Evolutionary conservation across 768 basidiomycete species (phyloP), one percentile per base, ranked within the genome.

Genomic region (Cyclocybe aegerita): DNA sequence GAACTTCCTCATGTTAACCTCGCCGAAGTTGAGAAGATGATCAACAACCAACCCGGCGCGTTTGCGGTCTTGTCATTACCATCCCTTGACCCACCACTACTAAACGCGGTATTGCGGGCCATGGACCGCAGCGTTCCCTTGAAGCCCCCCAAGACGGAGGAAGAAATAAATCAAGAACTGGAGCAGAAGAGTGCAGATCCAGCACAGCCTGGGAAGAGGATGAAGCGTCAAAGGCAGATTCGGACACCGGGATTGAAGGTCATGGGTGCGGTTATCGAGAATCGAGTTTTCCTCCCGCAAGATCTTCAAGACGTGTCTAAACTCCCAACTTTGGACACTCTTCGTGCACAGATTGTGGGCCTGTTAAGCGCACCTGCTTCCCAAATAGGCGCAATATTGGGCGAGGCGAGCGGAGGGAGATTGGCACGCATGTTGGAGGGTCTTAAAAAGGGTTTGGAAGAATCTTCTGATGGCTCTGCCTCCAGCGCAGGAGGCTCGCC

Each of bases 261-360:
- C 17, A 76, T 93, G 50, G 91, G 88, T 17, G 91, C 88, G 32
- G 64, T 97, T 46, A 76, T 95, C 53, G 93, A 95, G 61, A 85
- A 85, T 33, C 73, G 78, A 53, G 73, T 90, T 49, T 80, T 94
- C 65, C 72, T 82, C 45, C 75, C 80, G 14, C 67, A 75, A 8
- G 77, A 77, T 4, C 70, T 93, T 48, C 71, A 75, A 62, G 75
- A 81, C 10, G 81, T 93, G 4, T 81, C 85, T 31, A 81, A 83
- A 58, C 69, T 96, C 46, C 94, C 93, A 15, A 81, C 86, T 39
- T 67, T 96, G 60, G 87, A 88, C 35, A 85, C 82, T 2, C 67
- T 97, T 53, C 71, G 88, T 46, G 85, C 85, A 12, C 93, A 96
- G 67, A 77, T 98, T 49, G 86, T 95, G 10, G 94, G 93, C 7